Evolutionary conservation across 208 protist genomes (phyloP).

Genomic region (Lotmaria passim): DNA sequence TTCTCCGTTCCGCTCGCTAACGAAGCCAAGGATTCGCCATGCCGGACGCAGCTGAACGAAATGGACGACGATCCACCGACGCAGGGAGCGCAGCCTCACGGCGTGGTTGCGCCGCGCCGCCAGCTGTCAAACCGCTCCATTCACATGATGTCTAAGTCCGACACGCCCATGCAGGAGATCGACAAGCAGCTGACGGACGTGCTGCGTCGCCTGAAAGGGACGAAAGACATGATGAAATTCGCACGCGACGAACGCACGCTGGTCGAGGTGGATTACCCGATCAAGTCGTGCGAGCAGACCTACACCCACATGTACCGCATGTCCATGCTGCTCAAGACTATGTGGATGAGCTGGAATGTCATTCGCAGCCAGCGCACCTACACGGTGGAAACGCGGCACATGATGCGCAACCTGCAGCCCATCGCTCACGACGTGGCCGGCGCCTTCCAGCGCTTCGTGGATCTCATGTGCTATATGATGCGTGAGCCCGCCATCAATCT

Average conservation of each 20-base stretch:
- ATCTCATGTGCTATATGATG: constrained; percentile 76
- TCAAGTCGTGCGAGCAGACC: constrained; percentile 66
- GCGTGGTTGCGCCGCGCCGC: background rate
- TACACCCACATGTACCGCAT: constrained; percentile 82
- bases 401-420: constrained; percentile 69
- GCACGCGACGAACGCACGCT: constrained; percentile 77
- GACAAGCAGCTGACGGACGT: constrained; percentile 54
- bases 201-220: constrained; percentile 59
- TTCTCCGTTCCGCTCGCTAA: constrained; percentile 56
- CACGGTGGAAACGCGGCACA: constrained; percentile 51
- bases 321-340: constrained; percentile 77
- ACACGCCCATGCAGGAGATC: constrained; percentile 61
- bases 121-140: constrained; percentile 61
- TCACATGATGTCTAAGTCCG: constrained; percentile 43
- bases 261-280: constrained; percentile 74
- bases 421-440: constrained; percentile 63
- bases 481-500: constrained; percentile 64
- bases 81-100: background rate
- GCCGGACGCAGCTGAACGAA: background rate
- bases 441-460: constrained; percentile 66
- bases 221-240: constrained; percentile 80
- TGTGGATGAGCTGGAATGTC: constrained; percentile 86
- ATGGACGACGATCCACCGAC: constrained; percentile 6
- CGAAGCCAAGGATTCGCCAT: constrained; percentile 8
- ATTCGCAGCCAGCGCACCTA: constrained; percentile 70